Conservation (phyloP, 805 yeast genomes). For the Kodamaea jinghongensis region DNA sequence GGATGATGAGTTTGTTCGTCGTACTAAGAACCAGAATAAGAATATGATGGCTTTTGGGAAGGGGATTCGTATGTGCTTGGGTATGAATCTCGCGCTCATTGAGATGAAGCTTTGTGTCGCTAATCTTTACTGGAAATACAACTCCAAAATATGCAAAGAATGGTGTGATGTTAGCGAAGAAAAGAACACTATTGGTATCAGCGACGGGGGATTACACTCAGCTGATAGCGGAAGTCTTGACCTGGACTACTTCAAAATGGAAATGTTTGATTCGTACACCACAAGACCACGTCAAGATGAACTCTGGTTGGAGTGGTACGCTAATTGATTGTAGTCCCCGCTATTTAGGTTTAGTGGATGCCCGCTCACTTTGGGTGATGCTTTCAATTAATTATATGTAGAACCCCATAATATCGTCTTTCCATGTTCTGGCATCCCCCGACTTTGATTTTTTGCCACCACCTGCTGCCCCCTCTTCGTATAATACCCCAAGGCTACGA, state of each 20-base stretch:
- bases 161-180: conserved; percentile 40
- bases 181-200: conserved; percentile 14
- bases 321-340: no score
- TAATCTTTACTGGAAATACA: conserved; percentile 49
- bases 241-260: conserved; percentile 43
- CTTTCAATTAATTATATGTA: no score
- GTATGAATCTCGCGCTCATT: conserved; percentile 62
- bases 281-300: conserved; percentile 52
- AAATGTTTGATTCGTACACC: conserved; percentile 56
- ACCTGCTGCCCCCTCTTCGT: no score
- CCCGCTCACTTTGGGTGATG: no score
- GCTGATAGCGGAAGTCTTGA: conserved; percentile 25
- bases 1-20: conserved; percentile 23
- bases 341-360: no score
- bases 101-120: conserved; percentile 62
- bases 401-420: no score
- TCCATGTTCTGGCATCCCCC: no score
- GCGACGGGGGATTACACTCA: conserved; percentile 9
- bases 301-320: conserved; percentile 47
- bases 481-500: no score
- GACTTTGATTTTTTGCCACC: no score
- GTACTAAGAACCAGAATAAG: conserved; percentile 47
- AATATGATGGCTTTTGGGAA: conserved; percentile 69
- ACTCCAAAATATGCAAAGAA: conserved; percentile 35
- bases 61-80: conserved; percentile 73